Percentiles rank a stretch among this genome's conserved stretches.
Evolutionary conservation across 805 yeast species (phyloP).

Genomic region (Tetrapisispora iriomotensis): DNA sequence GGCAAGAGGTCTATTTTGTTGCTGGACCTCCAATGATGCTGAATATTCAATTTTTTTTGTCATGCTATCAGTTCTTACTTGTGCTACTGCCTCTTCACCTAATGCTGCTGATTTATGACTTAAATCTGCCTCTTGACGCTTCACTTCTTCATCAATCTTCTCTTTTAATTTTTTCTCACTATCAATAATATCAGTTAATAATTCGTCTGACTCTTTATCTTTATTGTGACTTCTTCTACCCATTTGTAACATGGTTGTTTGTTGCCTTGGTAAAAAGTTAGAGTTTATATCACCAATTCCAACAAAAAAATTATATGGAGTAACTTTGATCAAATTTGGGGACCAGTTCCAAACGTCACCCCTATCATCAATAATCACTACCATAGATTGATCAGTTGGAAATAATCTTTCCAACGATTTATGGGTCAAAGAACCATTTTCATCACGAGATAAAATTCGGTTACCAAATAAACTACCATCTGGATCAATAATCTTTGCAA

Average conservation of each 20-base stretch:
- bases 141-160: slow-evolving; percentile 26
- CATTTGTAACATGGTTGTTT: slow-evolving; percentile 44
- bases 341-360: slow-evolving; percentile 99
- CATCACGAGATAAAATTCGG: slow-evolving; percentile 85
- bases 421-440: slow-evolving; percentile 84
- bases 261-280: slow-evolving; percentile 78
- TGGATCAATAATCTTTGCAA: slow-evolving; percentile 88
- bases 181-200: slow-evolving; percentile 27
- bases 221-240: slow-evolving; percentile 20
- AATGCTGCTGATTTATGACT: slow-evolving; percentile 24
- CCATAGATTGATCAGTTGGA: slow-evolving; percentile 95
- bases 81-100: slow-evolving; percentile 13
- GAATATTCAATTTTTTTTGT: slow-evolving; percentile 54
- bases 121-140: slow-evolving; percentile 29
- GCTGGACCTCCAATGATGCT: slow-evolving; percentile 68
- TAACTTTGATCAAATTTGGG: slow-evolving; percentile 78
- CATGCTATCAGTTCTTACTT: slow-evolving; percentile 38
- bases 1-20: slow-evolving; percentile 75
- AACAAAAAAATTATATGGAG: slow-evolving; percentile 91
- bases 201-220: slow-evolving; percentile 26
- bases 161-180: slow-evolving; percentile 24
- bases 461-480: slow-evolving; percentile 80
- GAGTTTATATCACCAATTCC: slow-evolving; percentile 97
- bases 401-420: slow-evolving; percentile 80
- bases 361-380: slow-evolving; percentile 90